Percentiles rank a stretch among this genome's conserved stretches.
phyloP scores from a whole-genome alignment of 164 flowering plant species.

The Annona squamosa region DNA sequence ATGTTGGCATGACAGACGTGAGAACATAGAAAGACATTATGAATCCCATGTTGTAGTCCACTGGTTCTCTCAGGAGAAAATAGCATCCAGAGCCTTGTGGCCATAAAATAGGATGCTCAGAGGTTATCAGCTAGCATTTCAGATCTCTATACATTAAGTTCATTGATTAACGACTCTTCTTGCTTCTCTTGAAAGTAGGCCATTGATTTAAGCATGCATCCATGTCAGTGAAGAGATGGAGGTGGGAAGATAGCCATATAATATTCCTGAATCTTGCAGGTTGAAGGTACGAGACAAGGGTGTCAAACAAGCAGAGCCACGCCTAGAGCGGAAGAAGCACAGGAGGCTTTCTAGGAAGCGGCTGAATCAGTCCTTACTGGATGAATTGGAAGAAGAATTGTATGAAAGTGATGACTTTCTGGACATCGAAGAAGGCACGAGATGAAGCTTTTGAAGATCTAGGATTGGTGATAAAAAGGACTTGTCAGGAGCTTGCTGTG shows the following conservation, averaged over 20 bases:
- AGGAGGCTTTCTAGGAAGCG: conserved; percentile 78
- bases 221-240: neutral
- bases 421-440: conserved; percentile 25
- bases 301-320: conserved; percentile 70
- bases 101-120: too few species aligned
- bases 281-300: conserved; percentile 73
- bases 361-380: conserved; percentile 61
- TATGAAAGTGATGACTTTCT: conserved; percentile 39
- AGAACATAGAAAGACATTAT: too few species aligned
- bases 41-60: too few species aligned
- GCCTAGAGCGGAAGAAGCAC: conserved; percentile 71
- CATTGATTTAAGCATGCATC: too few species aligned
- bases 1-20: too few species aligned
- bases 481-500: neutral
- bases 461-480: neutral
- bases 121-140: too few species aligned
- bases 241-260: neutral
- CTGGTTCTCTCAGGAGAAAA: too few species aligned
- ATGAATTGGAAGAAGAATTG: conserved; percentile 46
- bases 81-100: too few species aligned
- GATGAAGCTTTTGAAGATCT: conserved; percentile 2
- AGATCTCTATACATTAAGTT: too few species aligned
- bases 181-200: too few species aligned
- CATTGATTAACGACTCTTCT: too few species aligned
- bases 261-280: conserved; percentile 30